Evolutionary conservation across 768 basidiomycete genomes (phyloP).

Genomic region (Russula abietina): DNA sequence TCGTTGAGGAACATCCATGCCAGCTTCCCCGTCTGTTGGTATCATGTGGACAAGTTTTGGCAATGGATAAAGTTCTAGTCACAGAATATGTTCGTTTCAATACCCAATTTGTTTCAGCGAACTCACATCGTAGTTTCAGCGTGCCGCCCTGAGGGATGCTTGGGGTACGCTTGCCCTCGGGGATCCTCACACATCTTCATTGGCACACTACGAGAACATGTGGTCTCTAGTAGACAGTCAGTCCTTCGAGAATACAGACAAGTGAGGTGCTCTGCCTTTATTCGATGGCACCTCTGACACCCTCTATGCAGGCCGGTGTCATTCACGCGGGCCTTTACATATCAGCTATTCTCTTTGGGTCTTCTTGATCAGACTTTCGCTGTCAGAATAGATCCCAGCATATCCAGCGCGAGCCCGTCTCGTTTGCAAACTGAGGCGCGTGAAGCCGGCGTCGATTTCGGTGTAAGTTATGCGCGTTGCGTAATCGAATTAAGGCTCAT

Average conservation of each 20-base stretch:
- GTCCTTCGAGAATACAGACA: slow-evolving; percentile 15
- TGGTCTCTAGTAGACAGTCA: slow-evolving; percentile 18
- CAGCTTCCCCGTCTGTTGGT: slow-evolving; percentile 59
- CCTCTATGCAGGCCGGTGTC: not conserved
- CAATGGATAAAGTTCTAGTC: slow-evolving; percentile 44
- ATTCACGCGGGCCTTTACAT: slow-evolving; percentile 45
- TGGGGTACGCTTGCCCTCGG: slow-evolving; percentile 19
- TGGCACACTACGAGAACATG: slow-evolving; percentile 21
- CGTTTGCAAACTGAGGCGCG: slow-evolving; percentile 54
- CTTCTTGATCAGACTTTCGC: slow-evolving; percentile 52
- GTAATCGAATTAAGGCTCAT: slow-evolving; percentile 18
- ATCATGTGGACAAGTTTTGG: slow-evolving; percentile 50
- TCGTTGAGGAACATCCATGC: slow-evolving; percentile 8
- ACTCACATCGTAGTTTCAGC: slow-evolving; percentile 12
- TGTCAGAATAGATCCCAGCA: slow-evolving; percentile 44
- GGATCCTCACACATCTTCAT: slow-evolving; percentile 10
- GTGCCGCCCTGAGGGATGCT: slow-evolving; percentile 21
- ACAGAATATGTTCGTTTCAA: slow-evolving; percentile 51
- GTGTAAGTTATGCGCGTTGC: slow-evolving; percentile 37
- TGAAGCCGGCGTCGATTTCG: slow-evolving; percentile 53
- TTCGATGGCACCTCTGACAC: not conserved
- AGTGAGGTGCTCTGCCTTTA: slow-evolving; percentile 1
- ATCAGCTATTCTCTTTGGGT: slow-evolving; percentile 47
- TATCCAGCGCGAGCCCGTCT: slow-evolving; percentile 41
- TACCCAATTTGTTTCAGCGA: not conserved